These are phyloP conservation scores for Leishmania martiniquensis DNA, from an alignment of 208 protist species.

Conservation along the genomic window DNA sequence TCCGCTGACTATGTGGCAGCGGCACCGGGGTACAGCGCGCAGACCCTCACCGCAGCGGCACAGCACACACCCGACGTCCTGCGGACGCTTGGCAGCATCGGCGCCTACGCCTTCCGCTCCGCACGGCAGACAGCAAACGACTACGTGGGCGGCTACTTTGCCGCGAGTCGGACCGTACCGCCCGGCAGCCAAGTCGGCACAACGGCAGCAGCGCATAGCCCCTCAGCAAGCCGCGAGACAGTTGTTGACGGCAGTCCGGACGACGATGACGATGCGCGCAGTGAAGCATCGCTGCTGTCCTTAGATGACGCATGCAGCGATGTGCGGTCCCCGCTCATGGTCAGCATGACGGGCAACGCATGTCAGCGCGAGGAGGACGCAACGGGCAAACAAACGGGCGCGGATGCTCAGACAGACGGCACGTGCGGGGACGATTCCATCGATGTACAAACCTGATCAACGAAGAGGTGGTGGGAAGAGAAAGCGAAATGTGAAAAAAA, in stretches of 20 bases:
- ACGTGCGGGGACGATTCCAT: not conserved
- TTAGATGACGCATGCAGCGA: constrained; percentile 27
- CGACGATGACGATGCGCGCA: constrained; percentile 17
- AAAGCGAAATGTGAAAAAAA: not conserved
- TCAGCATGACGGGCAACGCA: not conserved
- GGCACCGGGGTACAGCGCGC: constrained; percentile 30
- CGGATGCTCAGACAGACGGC: not conserved
- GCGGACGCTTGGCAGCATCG: constrained; percentile 33
- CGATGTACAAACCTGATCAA: constrained; percentile 2
- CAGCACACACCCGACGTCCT: constrained; percentile 38
- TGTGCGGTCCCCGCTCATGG: constrained; percentile 8
- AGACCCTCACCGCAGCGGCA: constrained; percentile 30
- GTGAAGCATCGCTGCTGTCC: constrained; percentile 26
- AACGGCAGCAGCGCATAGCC: not conserved
- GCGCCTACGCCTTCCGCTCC: constrained; percentile 34
- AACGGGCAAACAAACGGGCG: not conserved
- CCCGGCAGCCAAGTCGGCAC: constrained; percentile 18
- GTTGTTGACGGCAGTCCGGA: not conserved
- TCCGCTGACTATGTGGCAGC: constrained; percentile 39
- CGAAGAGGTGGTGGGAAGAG: not conserved
- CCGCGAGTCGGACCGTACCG: constrained; percentile 21
- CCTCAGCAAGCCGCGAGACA: constrained; percentile 1
- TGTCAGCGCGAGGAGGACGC: not conserved
- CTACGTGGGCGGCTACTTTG: constrained; percentile 33
- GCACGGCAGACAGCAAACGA: constrained; percentile 32